phyloP scores from a whole-genome alignment of 345 rosid genomes.

The Linum tenue region DNA sequence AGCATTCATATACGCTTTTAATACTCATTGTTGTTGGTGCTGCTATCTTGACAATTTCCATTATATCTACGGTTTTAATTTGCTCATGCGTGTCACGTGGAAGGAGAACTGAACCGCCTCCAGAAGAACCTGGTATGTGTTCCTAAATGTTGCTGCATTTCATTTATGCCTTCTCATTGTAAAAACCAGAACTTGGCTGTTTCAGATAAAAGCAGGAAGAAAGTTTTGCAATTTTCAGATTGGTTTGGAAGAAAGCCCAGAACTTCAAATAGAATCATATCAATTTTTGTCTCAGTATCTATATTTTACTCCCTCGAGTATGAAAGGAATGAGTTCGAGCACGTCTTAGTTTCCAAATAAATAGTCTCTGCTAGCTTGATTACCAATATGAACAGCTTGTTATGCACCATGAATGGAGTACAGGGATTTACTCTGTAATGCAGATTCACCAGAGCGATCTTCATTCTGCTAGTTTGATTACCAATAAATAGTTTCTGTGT shows the following conservation, averaged over 20 bases:
- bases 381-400: not conserved
- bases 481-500: not conserved
- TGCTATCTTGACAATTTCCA: constrained; percentile 47
- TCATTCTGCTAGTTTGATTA: too few species aligned
- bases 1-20: constrained; percentile 38
- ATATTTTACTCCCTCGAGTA: too few species aligned
- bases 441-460: not conserved
- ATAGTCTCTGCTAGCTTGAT: not conserved
- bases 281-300: too few species aligned
- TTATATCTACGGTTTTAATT: constrained; percentile 47
- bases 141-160: constrained; percentile 1
- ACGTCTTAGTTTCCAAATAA: not conserved
- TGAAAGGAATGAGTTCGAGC: not conserved
- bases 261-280: too few species aligned
- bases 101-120: constrained; percentile 43
- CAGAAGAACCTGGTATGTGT: constrained; percentile 48
- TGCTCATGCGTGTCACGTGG: constrained; percentile 49
- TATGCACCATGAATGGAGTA: not conserved
- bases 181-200: not conserved
- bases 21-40: constrained; percentile 56
- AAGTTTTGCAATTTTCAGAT: not conserved
- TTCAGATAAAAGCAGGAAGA: not conserved
- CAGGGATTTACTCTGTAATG: not conserved
- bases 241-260: too few species aligned
- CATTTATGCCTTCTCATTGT: constrained; percentile 2